Base-by-base conservation (phyloP, 75 land plant genomes). In the Picea sitchensis region DNA sequence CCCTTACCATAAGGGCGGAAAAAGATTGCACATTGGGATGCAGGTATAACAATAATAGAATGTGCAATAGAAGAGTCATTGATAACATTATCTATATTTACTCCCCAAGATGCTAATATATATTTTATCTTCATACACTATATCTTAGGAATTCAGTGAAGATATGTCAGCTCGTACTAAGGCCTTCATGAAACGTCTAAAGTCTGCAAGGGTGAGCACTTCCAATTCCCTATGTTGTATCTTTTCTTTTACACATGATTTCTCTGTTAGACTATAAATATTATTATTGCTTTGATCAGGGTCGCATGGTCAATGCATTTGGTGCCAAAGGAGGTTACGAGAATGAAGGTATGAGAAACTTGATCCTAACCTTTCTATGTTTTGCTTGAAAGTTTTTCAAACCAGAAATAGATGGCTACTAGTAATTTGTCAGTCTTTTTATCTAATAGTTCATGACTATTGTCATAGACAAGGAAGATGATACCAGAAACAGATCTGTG, bases 1-100 rank as follows among this genome's bases (percentile, higher is more conserved):
- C n/a, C 99, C 99, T 65, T 98, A 95, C 77, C 98, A 98, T 80
- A 95, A 80, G 79, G 99, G 99, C 41, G 99, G 99, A 14, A 98
- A 87, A 77, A 87, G 99, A 61, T 64, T 98, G 76, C 94, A 98
- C 73, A 93, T 95, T 83, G 98, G 96, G 59, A 79, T 90, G 81
- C 99, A 93, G 92, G 99, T 95, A 80, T 81, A 60, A 0, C 20
- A 44, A 44, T 71, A 44, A 3, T 7, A 21, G n/a, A 38, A 71
- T 71, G 51, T 21, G 11, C 14, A 71, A 44, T 18, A 44, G n/a
- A n/a, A 44, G n/a, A 71, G 44, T 8, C 0, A 20, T 44, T 44
- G 34, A 15, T 15, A 20, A n/a, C 1, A 41, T 15, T 32, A 34
- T 34, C 21, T 81, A 51, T 61, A 36, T 61, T 44, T 61, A 23